Base-by-base conservation (phyloP, 495 filamentous ascomycete species). In the Tuber indicum region DNA sequence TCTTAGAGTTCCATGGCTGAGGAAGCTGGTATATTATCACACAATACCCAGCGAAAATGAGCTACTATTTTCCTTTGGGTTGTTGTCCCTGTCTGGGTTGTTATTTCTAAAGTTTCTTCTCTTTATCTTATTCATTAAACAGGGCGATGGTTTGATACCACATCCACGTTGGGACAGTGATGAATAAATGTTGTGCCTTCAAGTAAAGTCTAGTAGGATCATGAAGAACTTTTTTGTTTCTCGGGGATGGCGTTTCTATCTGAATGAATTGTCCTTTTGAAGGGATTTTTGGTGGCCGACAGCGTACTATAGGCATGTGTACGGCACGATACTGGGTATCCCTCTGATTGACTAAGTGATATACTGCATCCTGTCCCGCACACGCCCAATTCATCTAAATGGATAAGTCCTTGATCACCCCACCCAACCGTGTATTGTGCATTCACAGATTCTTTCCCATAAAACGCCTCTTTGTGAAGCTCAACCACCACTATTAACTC, bases 381-480 rank as follows among this genome's bases (percentile, higher is more conserved):
- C 26, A 66, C 14, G 26, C 16, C 58, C 58, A 66, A 66, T 19
- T 66, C 14, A 19, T 26, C 58, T 14, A 66, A 36, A 66, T 4
- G 2, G 14, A 26, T 66, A 19, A 66, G 36, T 72, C 12, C 21
- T 41, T 36, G 17, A 16, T 72, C 14, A 44, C 36, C 44, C 6
- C 39, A 16, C 4, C n/a, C 12, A 41, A 41, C 23, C 71, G 41
- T 72, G 14, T 32, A 42, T 72, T 19, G 39, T 23, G 8, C 26
- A 44, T 81, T 86, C 87, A 93, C 84, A 94, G 87, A 81, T 89
- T 90, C 88, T 97, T 98, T 83, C 94, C 94, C 96, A 99, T 98
- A 85, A 99, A 99, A 88, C 97, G 97, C 84, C 96, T 90, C 89
- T 98, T 99, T 71, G 92, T 92, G 85, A 97, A 99, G 87, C 95